Evolutionary conservation across 768 basidiomycete species (phyloP).

Genomic region (Hygrocybe coccinea): DNA sequence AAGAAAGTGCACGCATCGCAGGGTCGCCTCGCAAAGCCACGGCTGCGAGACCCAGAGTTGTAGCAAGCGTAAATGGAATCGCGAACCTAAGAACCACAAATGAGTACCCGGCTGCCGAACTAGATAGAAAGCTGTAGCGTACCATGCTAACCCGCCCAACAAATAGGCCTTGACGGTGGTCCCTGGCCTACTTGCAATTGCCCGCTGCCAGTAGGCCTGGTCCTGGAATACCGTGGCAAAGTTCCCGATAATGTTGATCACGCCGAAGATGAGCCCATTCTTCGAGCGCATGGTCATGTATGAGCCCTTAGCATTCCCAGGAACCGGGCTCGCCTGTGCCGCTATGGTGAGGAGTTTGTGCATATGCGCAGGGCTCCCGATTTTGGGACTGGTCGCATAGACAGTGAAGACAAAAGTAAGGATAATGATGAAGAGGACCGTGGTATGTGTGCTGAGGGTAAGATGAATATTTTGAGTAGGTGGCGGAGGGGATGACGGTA

Average conservation of each 20-base stretch:
- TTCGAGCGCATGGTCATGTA: constrained; percentile 78
- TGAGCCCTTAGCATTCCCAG: constrained; percentile 79
- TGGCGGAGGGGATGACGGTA: constrained; percentile 7
- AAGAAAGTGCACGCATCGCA: constrained; percentile 43
- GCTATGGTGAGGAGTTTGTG: constrained; percentile 68
- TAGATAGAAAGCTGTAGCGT: constrained; percentile 13
- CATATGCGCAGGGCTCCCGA: constrained; percentile 76
- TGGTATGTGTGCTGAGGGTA: constrained; percentile 68
- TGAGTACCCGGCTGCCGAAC: background rate
- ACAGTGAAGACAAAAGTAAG: constrained; percentile 70
- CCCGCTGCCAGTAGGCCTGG: constrained; percentile 88
- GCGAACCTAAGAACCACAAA: constrained; percentile 53
- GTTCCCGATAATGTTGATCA: constrained; percentile 86
- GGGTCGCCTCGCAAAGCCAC: constrained; percentile 69
- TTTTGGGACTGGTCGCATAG: constrained; percentile 72
- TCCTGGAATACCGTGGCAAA: constrained; percentile 53
- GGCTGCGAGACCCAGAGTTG: constrained; percentile 81
- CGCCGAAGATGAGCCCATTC: constrained; percentile 75
- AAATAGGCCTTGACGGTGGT: constrained; percentile 90
- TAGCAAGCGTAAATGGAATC: constrained; percentile 83
- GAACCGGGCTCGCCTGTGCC: constrained; percentile 52
- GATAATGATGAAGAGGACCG: constrained; percentile 83
- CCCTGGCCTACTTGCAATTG: constrained; percentile 79
- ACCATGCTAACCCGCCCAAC: constrained; percentile 86
- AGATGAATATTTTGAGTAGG: background rate